These are phyloP conservation scores for Vigna unguiculata DNA, from an alignment of 306 rosid genomes.

Conservation along the genomic window DNA sequence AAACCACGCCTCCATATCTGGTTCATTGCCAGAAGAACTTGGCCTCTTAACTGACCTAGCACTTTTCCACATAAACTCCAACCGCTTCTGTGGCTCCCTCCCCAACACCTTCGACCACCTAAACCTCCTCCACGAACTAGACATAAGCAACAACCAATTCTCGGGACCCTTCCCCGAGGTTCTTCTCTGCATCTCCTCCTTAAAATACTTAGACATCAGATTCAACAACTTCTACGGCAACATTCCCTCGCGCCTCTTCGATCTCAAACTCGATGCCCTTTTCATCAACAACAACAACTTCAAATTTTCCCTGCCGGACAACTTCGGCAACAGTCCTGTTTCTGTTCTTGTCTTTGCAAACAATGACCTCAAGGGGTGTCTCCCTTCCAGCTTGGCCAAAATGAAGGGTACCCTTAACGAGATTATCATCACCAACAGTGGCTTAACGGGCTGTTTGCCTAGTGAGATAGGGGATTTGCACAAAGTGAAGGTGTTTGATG, in stretches of 20 bases:
- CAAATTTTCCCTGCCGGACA: conserved; percentile 59
- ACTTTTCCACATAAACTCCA: conserved; percentile 83
- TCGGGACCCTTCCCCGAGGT: conserved; percentile 70
- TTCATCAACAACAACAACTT: conserved; percentile 82
- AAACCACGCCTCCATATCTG: conserved; percentile 72
- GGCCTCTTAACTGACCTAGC: conserved; percentile 77
- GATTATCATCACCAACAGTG: conserved; percentile 67
- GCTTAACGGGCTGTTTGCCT: conserved; percentile 77
- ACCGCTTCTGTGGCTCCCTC: conserved; percentile 71
- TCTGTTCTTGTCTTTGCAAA: conserved; percentile 83
- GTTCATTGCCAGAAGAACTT: conserved; percentile 73
- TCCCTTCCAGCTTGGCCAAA: conserved; percentile 63
- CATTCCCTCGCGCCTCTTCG: conserved; percentile 64
- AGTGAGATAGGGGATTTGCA: conserved; percentile 60
- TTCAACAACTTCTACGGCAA: conserved; percentile 69
- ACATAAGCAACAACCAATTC: conserved; percentile 77
- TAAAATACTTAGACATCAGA: conserved; percentile 72
- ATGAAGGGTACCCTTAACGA: conserved; percentile 74
- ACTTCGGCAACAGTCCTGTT: conserved; percentile 62
- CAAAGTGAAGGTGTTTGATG: conserved; percentile 74
- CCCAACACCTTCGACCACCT: conserved; percentile 58
- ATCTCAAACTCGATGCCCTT: conserved; percentile 74
- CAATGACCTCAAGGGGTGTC: conserved; percentile 63
- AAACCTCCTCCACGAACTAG: conserved; percentile 66
- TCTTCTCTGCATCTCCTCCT: conserved; percentile 54